Evolutionary conservation across 257 asterid genomes (phyloP), one percentile per base, ranked within the genome.

Genomic region (Orobanche coerulescens): DNA sequence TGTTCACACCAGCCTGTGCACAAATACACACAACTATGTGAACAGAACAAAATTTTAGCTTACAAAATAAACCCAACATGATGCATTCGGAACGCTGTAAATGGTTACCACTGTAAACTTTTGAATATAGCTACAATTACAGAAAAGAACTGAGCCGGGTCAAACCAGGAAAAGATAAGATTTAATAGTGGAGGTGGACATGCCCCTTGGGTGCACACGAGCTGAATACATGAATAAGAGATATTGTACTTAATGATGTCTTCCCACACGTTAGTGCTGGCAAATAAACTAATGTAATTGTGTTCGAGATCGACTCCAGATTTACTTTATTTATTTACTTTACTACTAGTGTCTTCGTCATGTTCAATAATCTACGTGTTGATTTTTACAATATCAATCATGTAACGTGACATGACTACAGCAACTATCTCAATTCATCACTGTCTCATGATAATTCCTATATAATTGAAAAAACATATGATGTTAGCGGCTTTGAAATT

Each of bases 1-100:
- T 70, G 70, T 81, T 93, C 76, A 89, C 91, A 56, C 98, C 97
- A 72, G 86, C 86, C 98, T 92, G 87, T 65, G 67, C 30, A 75
- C 25, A 66, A 62, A 46, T 15, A 73, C 8, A 50, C 37, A 31
- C 25, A 66, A 2, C 61, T 9, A 34, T 63, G 65, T 59, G 30
- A 47, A 67, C 26, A 49, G 43, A 46, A 53, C 53, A 31, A 53
- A 8, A 3, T 13, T 53, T 12, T 34, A 47, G 61, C 15, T 47
- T 8, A 44, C 62, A 33, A 36, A 10, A 46, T 39, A 48, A 19
- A 30, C 40, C 10, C 23, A 6, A 53, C 42, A 36, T 2, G 0
- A 31, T 57, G 37, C 14, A 33, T 67, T 43, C 24, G 39, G 58
- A 43, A 62, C 15, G 33, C 30, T 36, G 30, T 24, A 50, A 59